phyloP scores from a whole-genome alignment of 2,329 filamentous ascomycete species.

The Myriosclerotinia duriaeana region DNA sequence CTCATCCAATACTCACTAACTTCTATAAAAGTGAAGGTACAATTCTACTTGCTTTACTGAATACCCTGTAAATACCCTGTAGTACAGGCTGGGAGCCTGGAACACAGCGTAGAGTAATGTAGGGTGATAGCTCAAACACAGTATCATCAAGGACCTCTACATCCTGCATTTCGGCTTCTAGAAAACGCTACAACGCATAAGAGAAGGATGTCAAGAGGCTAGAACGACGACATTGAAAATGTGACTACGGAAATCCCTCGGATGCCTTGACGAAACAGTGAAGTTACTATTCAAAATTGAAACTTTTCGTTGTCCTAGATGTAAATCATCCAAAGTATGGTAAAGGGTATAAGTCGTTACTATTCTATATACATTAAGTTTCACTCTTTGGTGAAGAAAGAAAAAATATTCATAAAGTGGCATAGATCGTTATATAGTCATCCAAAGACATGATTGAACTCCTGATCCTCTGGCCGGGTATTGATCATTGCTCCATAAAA shows the following conservation, averaged over 20 bases:
- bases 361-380: constrained; percentile 6
- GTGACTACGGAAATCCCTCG: background rate
- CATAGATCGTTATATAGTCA: constrained; percentile 13
- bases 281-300: background rate
- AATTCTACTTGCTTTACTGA: no score
- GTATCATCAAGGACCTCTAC: no score
- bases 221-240: no score
- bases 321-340: background rate
- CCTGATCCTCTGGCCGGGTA: constrained; percentile 10
- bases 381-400: background rate
- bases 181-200: no score
- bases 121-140: no score
- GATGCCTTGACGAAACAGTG: background rate
- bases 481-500: constrained; percentile 12
- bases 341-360: background rate
- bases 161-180: no score
- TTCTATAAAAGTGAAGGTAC: no score
- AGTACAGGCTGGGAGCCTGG: no score
- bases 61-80: no score
- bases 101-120: no score
- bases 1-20: no score
- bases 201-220: no score
- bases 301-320: background rate
- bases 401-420: background rate
- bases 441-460: background rate